phyloP scores from a whole-genome alignment of 139 green algal species.

The Volvox africanus region DNA sequence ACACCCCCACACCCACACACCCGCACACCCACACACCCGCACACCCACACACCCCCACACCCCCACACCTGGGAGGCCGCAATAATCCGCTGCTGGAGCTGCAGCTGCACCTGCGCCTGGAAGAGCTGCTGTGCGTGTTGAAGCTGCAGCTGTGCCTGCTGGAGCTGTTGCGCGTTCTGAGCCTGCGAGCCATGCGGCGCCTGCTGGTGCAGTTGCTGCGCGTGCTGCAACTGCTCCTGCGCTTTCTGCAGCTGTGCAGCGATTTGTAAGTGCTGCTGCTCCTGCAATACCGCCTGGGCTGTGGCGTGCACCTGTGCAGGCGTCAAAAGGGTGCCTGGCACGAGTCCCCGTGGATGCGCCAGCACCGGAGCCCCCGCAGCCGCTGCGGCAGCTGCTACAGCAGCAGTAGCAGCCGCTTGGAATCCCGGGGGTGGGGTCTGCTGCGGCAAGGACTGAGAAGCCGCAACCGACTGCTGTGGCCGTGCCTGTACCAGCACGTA shows the following conservation, averaged over 20 bases:
- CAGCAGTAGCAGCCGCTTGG: background rate
- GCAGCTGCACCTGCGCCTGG: slow-evolving; percentile 34
- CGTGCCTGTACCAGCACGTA: background rate
- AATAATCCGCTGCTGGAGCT: slow-evolving; percentile 41
- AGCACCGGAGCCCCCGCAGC: background rate
- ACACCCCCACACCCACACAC: no score
- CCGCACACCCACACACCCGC: no score
- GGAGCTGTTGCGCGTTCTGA: slow-evolving; percentile 28
- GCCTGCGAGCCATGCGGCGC: background rate
- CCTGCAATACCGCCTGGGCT: slow-evolving; percentile 4
- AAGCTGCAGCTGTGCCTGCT: slow-evolving; percentile 37
- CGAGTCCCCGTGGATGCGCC: no score
- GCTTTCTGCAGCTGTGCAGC: slow-evolving; percentile 46
- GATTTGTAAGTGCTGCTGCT: slow-evolving; percentile 32
- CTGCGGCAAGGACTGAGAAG: background rate
- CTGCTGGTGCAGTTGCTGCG: slow-evolving; percentile 42
- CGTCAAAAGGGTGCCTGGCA: background rate
- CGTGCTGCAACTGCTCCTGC: slow-evolving; percentile 39
- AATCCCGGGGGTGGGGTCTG: background rate
- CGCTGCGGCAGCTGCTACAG: background rate
- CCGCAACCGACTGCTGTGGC: background rate
- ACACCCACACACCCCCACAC: background rate
- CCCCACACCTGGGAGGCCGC: background rate
- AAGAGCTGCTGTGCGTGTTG: slow-evolving; percentile 48
- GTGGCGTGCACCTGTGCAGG: slow-evolving; percentile 28